Evolutionary conservation across 495 filamentous ascomycete genomes (phyloP).

Genomic region (Parmelia sp.): DNA sequence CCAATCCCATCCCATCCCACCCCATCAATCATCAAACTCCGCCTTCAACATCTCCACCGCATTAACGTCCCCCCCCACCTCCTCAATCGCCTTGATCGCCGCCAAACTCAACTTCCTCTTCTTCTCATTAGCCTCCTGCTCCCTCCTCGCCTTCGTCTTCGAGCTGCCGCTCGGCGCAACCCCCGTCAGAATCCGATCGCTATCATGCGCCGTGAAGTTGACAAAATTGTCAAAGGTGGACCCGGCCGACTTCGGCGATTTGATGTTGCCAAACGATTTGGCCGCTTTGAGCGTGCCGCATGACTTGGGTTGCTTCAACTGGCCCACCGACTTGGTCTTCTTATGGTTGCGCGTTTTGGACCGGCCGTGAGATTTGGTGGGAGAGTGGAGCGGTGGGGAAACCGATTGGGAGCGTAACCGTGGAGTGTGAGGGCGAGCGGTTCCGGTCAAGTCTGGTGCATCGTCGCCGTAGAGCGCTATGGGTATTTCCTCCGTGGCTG

Average conservation of each 20-base stretch:
- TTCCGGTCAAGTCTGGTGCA: neutral
- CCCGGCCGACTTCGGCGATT: conserved; percentile 32
- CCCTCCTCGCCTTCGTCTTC: conserved; percentile 88
- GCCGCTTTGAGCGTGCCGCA: conserved; percentile 23
- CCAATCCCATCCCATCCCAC: conserved; percentile 12
- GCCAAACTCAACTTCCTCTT: conserved; percentile 68
- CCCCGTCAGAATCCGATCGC: conserved; percentile 72
- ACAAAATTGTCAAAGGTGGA: conserved; percentile 90
- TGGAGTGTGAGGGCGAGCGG: conserved; percentile 1
- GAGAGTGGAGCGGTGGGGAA: conserved; percentile 1
- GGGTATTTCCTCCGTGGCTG: neutral
- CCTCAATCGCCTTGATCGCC: conserved; percentile 64
- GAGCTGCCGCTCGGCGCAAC: conserved; percentile 85
- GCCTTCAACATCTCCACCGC: conserved; percentile 32
- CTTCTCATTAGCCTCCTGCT: conserved; percentile 78
- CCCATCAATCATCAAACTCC: conserved; percentile 9
- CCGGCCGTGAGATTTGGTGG: neutral
- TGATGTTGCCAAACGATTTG: conserved; percentile 29
- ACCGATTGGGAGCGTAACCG: conserved; percentile 1
- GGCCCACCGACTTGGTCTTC: conserved; percentile 5
- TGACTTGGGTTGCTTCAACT: conserved; percentile 27
- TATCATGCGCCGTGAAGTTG: conserved; percentile 85
- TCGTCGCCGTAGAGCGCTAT: conserved; percentile 20
- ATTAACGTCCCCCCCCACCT: conserved; percentile 67
- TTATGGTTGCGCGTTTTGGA: conserved; percentile 2